Base-by-base conservation (phyloP, 1,139 yeast genomes). In the Suhomyces coccinellae region DNA sequence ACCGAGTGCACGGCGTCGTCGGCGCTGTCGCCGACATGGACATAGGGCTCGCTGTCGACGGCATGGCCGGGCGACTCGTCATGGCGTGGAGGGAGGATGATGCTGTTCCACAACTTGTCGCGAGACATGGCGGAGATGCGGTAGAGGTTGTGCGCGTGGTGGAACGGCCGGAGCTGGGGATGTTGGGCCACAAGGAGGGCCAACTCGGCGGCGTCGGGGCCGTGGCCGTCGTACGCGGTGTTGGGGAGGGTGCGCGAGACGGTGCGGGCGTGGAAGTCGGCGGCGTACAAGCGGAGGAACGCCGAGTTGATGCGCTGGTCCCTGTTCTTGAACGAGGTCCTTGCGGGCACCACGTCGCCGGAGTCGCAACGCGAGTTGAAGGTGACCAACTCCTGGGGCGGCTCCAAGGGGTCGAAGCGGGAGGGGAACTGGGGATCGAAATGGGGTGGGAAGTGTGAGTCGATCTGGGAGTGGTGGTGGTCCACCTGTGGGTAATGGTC, bases 71-170 rank as follows among this genome's bases (percentile, higher is more conserved):
- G 75, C 2, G 64, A 53, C 2, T 54, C 55, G 52, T 78, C 83
- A 0, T 43, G 17, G 44, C 84, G 59, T n/a, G 81, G 81, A 6
- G 68, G 67, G 33, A 79, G 64, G 3, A 77, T 66, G n/a, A 77
- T 75, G 36, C 63, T 64, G 45, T 68, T 65, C 82, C 83, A 79
- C 35, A 79, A 60, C 53, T 78, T 79, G 39, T 73, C 77, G 55
- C 66, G 64, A 5, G 77, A 62, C 57, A 62, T 43, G 20, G 65
- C 56, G 4, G 79, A 74, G 15, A 77, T 56, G 24, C 63, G 63
- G 44, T 57, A 58, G 31, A 67, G 53, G 47, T 67, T 62, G 45
- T 64, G 49, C 16, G 53, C 40, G 24, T 53, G 47, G 52, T 71
- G 75, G 52, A 69, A 69, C 12, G 52, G 50, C 33, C 48, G 52